Percentiles rank a stretch among this genome's conserved stretches.
Evolutionary conservation across 495 filamentous ascomycete species (phyloP).

Genomic region (Diplogelasinospora grovesii): DNA sequence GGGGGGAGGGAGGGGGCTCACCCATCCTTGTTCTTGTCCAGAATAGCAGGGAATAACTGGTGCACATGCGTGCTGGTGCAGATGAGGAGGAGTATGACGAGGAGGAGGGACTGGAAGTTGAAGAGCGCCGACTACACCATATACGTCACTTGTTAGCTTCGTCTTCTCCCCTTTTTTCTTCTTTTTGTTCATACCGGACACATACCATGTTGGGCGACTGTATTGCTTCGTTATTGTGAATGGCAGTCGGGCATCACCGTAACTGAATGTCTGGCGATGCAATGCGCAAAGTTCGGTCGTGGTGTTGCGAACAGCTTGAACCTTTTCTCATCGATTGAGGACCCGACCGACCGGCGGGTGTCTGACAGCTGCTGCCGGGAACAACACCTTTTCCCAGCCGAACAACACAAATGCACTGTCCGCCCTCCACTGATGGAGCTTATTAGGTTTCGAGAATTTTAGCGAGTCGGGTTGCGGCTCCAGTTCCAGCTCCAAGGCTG

Average conservation of each 20-base stretch:
- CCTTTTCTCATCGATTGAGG: too few species aligned
- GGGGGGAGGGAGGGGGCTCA: constrained; percentile 31
- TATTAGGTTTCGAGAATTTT: neutral
- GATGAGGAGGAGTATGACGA: constrained; percentile 89
- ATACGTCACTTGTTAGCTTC: constrained; percentile 20
- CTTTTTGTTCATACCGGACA: too few species aligned
- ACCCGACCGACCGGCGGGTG: constrained; percentile 10
- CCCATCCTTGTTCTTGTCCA: constrained; percentile 91
- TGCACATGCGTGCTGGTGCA: constrained; percentile 93
- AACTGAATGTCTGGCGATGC: too few species aligned
- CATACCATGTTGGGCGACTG: constrained; percentile 16
- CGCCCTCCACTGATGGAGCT: too few species aligned
- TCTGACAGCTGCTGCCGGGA: constrained; percentile 12
- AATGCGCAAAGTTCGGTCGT: too few species aligned
- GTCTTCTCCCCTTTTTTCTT: neutral
- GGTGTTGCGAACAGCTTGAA: neutral
- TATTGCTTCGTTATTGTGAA: neutral
- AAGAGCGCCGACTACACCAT: constrained; percentile 77
- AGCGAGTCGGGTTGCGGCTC: neutral
- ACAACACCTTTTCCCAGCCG: constrained; percentile 1
- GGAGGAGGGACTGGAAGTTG: constrained; percentile 91
- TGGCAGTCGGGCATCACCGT: neutral
- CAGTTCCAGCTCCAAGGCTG: neutral
- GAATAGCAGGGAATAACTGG: constrained; percentile 80
- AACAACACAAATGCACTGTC: too few species aligned